Evolutionary conservation across 2,329 filamentous ascomycete species (phyloP).

Genomic region (Fusarium subtropicale): DNA sequence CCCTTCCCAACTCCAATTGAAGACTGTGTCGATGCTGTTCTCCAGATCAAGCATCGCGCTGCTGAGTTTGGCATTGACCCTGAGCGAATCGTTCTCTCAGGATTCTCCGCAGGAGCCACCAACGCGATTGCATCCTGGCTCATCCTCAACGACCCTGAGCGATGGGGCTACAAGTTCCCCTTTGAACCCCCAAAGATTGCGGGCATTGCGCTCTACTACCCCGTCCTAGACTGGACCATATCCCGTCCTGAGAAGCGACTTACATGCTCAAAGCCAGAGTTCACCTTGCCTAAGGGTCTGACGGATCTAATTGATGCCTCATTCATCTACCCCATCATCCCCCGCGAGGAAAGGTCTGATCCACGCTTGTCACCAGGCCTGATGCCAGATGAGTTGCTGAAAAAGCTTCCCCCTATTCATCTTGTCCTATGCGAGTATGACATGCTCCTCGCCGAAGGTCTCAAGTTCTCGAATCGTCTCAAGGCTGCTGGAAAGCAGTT

Average conservation of each 20-base stretch:
- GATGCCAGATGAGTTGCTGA: constrained; percentile 64
- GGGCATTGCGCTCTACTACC: constrained; percentile 71
- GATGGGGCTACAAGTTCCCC: constrained; percentile 54
- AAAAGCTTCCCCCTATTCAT: constrained; percentile 65
- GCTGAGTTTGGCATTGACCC: constrained; percentile 68
- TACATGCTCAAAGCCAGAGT: constrained; percentile 65
- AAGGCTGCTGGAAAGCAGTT: constrained; percentile 50
- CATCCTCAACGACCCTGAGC: constrained; percentile 58
- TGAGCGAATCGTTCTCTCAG: constrained; percentile 67
- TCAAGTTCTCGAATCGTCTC: constrained; percentile 71
- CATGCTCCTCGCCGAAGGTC: constrained; percentile 71
- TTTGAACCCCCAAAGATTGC: constrained; percentile 60
- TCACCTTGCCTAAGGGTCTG: constrained; percentile 67
- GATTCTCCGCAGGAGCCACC: constrained; percentile 73
- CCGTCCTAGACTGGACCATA: constrained; percentile 70
- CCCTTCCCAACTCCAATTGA: constrained; percentile 74
- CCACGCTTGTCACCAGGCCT: constrained; percentile 69
- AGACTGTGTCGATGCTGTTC: constrained; percentile 71
- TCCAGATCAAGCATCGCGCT: constrained; percentile 69
- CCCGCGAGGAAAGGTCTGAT: constrained; percentile 59
- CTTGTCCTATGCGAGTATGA: constrained; percentile 73
- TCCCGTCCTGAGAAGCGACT: constrained; percentile 66
- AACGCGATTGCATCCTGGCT: constrained; percentile 63
- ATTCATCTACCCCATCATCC: constrained; percentile 67
- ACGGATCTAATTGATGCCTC: constrained; percentile 73